Evolutionary conservation across 2,329 filamentous ascomycete genomes (phyloP), one percentile per base, ranked within the genome.

Genomic region (Esteya vermicola): DNA sequence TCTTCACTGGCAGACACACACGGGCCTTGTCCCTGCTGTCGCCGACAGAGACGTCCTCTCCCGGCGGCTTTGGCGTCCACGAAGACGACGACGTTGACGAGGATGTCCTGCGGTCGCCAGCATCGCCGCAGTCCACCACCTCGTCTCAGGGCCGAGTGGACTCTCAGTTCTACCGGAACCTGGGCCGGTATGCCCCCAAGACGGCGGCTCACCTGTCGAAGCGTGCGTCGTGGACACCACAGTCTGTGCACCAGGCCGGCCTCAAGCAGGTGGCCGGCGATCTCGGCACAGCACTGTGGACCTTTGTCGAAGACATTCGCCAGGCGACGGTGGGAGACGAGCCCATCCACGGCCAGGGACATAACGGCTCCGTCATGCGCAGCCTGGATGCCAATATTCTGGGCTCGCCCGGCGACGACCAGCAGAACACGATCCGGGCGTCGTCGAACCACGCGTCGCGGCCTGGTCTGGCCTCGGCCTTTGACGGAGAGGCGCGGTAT

Each of bases 301-400:
- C 85, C 2, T 98, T 98, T 59, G 77, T 94, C 44, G 91, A 96
- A 56, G 91, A 98, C 54, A 76, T 98, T 36, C 74, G 88, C 48
- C 91, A 96, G 59, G 93, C 89, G 13, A 94, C 91, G 0, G 86
- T 98, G 7, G 91, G 91, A 20, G 91, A 98, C 40, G 91, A 98
- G 62, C 84, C 78, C 14, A 75, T 85, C 46, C 76, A 68, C 44
- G 78, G 75, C 13, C 45, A 50, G 16, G n/a, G n/a, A n/a, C n/a
- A n/a, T n/a, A 48, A 50, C 10, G 31, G 41, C 4, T 48, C 52
- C 28, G 37, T 34, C 10, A 45, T 53, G 36, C 47, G 53, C 9
- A 57, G 53, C n/a, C 54, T 52, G 31, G 52, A 60, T 43, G 49
- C 58, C 33, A 60, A 56, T 44, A 40, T 50, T 4, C 51, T 54